Base-by-base conservation (phyloP, 129 eudicot genomes). In the Escallonia rubra region DNA sequence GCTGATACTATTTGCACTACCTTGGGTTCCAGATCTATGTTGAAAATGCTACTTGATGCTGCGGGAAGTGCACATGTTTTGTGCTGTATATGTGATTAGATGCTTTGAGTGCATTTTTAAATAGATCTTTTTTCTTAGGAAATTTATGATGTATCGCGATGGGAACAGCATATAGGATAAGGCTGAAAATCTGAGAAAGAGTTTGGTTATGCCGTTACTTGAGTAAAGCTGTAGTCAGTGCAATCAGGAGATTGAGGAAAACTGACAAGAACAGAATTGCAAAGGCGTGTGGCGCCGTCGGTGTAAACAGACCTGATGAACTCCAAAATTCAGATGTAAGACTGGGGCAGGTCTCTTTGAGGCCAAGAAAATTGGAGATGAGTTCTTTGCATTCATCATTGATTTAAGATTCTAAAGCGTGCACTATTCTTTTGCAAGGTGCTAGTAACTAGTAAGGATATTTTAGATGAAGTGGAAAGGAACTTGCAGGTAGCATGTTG, bases 41-140 rank as follows among this genome's bases (percentile, higher is more conserved):
- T 93, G 66, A 93, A 93, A 84, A 93, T 93, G 98, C 81, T 89
- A 60, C 90, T 93, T 39, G 98, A 93, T 73, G 95, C 98, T 76
- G 60, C 79, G 60, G 95, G 98, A 86, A 96, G 98, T 88, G 41
- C 63, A 51, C 34, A 23, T 50, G 45, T 53, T 78, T 67, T 43
- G 4, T 52, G 51, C 64, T 1, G 43, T 15, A 59, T 39, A 63
- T 43, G 13, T 75, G n/a, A 15, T 51, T 61, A 46, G 15, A 6
- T 60, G 14, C 45, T 45, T 59, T 43, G 59, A 49, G 34, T 16
- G 12, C 53, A 41, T 52, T 15, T 67, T 50, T 42, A 41, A 14
- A 5, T 39, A 2, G 4, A 3, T 59, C 41, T 59, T 59, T 23
- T 23, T 23, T 23, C 34, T 0, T 23, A 23, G 34, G 34, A 23